Percentiles rank a stretch among this genome's conserved stretches.
Evolutionary conservation across 1,139 yeast genomes (phyloP).

Genomic region (Geotrichum carabidarum): DNA sequence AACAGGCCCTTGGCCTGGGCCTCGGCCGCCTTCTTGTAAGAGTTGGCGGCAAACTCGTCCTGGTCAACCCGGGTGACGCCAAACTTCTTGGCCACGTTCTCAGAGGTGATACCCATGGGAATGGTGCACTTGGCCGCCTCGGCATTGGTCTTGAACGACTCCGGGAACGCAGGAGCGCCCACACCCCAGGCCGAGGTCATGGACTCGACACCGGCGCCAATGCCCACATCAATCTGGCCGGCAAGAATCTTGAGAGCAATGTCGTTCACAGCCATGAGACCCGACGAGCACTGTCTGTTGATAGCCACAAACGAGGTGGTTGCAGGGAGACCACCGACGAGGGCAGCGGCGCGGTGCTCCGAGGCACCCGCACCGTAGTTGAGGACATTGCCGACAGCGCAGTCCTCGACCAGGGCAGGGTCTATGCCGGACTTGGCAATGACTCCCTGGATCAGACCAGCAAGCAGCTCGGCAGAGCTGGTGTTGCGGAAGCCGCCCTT

Average conservation of each 20-base stretch:
- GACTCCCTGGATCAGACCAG: constrained; percentile 58
- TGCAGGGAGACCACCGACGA: constrained; percentile 69
- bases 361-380: constrained; percentile 89
- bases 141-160: constrained; percentile 41
- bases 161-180: constrained; percentile 60
- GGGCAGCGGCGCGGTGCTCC: constrained; percentile 77
- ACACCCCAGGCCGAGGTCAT: constrained; percentile 85
- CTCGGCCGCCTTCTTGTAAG: constrained; percentile 62
- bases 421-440: constrained; percentile 57
- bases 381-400: constrained; percentile 82
- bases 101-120: constrained; percentile 92
- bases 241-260: constrained; percentile 79
- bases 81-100: constrained; percentile 57
- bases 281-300: constrained; percentile 93
- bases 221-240: constrained; percentile 87
- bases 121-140: constrained; percentile 62
- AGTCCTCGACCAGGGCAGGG: constrained; percentile 66
- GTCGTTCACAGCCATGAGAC: constrained; percentile 83
- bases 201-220: constrained; percentile 90
- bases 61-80: constrained; percentile 41
- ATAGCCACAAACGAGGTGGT: constrained; percentile 72
- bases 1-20: constrained; percentile 71
- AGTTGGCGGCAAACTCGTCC: constrained; percentile 41
- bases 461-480: constrained; percentile 66
- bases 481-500: constrained; percentile 76